phyloP scores from a whole-genome alignment of 371 early-diverging fungal genomes.

The Mortierella sp. region DNA sequence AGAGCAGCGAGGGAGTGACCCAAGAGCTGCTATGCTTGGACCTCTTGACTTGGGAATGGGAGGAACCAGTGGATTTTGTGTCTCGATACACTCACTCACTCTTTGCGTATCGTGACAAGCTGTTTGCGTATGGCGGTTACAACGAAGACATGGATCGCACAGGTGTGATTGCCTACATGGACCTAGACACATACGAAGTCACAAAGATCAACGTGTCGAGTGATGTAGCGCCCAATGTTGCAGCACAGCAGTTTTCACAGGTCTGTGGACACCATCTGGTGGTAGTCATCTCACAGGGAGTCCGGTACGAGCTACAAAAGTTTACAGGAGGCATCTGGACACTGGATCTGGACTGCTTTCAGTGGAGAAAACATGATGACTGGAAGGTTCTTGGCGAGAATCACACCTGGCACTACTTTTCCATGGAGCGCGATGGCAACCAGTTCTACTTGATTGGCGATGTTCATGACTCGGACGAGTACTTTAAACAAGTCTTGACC shows the following conservation, averaged over 20 bases:
- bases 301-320: conserved; percentile 55
- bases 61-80: conserved; percentile 65
- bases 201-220: conserved; percentile 65
- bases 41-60: conserved; percentile 73
- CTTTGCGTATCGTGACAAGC: conserved; percentile 63
- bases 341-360: conserved; percentile 67
- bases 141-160: conserved; percentile 73
- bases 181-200: conserved; percentile 57
- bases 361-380: conserved; percentile 70
- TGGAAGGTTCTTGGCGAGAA: conserved; percentile 61
- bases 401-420: conserved; percentile 73
- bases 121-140: conserved; percentile 76
- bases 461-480: conserved; percentile 69
- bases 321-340: conserved; percentile 70
- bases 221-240: conserved; percentile 64
- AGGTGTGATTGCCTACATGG: conserved; percentile 67
- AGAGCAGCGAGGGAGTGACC: conserved; percentile 47
- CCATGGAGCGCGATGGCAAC: conserved; percentile 66
- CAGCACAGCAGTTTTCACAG: conserved; percentile 75
- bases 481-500: conserved; percentile 63
- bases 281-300: conserved; percentile 66
- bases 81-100: conserved; percentile 70
- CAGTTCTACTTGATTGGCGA: conserved; percentile 71
- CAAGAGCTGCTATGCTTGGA: conserved; percentile 69
- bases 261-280: conserved; percentile 72